These are phyloP conservation scores for Phytophthora parvispora DNA, from an alignment of 352 stramenopile species.

Conservation along the genomic window DNA sequence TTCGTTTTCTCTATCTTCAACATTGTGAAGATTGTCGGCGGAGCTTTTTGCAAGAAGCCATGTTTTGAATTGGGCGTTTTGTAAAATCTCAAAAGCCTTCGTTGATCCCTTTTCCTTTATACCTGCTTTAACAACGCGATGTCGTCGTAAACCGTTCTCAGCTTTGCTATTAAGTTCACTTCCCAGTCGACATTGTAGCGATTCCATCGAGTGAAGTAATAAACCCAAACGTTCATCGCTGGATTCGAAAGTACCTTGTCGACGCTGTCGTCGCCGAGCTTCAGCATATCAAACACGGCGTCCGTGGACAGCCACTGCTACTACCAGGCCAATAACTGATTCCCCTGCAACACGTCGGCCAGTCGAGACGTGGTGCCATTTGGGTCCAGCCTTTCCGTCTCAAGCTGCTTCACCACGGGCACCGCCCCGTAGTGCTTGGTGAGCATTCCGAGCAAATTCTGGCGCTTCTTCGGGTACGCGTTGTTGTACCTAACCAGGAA, in stretches of 20 bases:
- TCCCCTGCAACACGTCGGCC: background rate
- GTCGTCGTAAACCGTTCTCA: background rate
- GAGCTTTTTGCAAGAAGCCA: background rate
- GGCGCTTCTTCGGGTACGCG: too few species aligned
- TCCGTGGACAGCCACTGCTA: background rate
- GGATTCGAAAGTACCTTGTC: background rate
- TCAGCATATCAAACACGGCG: background rate
- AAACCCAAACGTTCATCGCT: background rate
- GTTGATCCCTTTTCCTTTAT: background rate
- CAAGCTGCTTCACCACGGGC: background rate
- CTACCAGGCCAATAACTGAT: background rate
- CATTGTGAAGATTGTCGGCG: background rate
- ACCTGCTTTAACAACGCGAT: background rate
- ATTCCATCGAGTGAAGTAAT: background rate
- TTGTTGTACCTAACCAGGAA: conserved; percentile 8
- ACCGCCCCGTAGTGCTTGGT: background rate
- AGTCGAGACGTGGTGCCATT: background rate
- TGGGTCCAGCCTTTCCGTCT: background rate
- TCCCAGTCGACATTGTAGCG: background rate
- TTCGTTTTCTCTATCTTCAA: background rate
- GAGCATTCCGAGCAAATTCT: conserved; percentile 1
- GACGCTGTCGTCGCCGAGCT: background rate
- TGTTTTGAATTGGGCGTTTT: background rate
- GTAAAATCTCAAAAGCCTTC: background rate
- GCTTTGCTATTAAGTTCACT: background rate